Base-by-base conservation (phyloP, 352 stramenopile genomes). In the Phytophthora chlamydospora region DNA sequence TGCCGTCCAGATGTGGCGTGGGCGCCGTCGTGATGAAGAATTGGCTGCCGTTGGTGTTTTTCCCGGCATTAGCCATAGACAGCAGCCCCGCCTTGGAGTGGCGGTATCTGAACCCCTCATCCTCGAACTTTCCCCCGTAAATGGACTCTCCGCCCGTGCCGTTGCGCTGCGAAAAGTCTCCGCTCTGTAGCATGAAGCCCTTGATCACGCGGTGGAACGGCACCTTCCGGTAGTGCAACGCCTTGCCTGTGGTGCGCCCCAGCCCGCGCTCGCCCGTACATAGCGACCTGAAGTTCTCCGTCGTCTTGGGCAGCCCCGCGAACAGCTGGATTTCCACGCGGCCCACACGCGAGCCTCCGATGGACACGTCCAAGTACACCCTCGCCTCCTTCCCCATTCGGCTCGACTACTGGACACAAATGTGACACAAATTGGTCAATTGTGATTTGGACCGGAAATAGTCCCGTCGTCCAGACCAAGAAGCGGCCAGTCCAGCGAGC, bases 1-100 rank as follows among this genome's bases (percentile, higher is more conserved):
- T 99, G 27, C 93, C 90, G 75, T 99, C 96, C 31, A 99, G 78
- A 65, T 99, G 97, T 5, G 96, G 93, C 10, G 96, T 98, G 27
- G 90, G 68, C 38, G 76, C 77, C 0, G 83, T 88, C 54, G 81
- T 93, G 59, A 94, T 91, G 79, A 92, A 94, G 65, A 94, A 94
- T 71, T 94, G 85, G 47, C 77, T 90, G 31, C 85, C 84, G 44
- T 94, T 94, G 2, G 85, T 89, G 64, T 93, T 63, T 3, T 68
- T 78, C 0, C 84, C 85, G 3, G 93, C 88, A 64, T 99, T 99
- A 8, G 95, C 95, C 95, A 98, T 99, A 8, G 90, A 98, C 32
- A 98, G 71, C 35, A 98, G 77, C n/a, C 95, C 97, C 16, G 93
- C 86, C 53, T 90, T 93, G 6, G 76, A 89, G 72, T 99, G 97